phyloP scores from a whole-genome alignment of 371 early-diverging fungal genomes.

The Catenaria anguillulae region DNA sequence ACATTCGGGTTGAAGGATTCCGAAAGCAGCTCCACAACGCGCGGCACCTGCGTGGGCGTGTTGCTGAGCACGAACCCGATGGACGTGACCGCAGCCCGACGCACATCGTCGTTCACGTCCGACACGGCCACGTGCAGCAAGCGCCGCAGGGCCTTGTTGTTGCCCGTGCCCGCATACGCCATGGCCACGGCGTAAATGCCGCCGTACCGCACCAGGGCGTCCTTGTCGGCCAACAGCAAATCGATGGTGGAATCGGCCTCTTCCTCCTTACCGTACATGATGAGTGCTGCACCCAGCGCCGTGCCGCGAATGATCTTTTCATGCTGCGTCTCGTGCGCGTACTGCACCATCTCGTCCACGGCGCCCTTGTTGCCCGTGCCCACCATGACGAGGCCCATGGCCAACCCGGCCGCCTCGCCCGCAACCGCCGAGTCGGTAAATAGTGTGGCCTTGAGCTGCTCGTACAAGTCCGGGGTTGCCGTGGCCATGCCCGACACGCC shows the following conservation, averaged over 20 bases:
- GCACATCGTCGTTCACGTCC: conserved; percentile 97
- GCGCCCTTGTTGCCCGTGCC: conserved; percentile 72
- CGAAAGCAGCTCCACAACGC: conserved; percentile 89
- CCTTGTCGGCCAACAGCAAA: conserved; percentile 72
- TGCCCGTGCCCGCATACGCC: conserved; percentile 95
- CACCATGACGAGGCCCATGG: conserved; percentile 94
- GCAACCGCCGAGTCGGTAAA: conserved; percentile 90
- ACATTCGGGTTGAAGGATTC: conserved; percentile 98
- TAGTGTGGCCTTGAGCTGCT: conserved; percentile 68
- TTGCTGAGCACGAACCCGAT: conserved; percentile 91
- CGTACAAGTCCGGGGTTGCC: conserved; percentile 57
- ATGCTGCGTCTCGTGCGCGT: conserved; percentile 93
- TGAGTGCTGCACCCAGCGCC: conserved; percentile 80
- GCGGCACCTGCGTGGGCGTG: conserved; percentile 82
- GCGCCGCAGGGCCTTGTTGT: conserved; percentile 83
- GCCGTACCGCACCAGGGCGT: conserved; percentile 85
- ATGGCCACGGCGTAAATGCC: conserved; percentile 92
- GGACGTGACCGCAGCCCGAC: conserved; percentile 92
- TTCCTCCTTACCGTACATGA: conserved; percentile 91
- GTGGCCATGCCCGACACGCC: conserved; percentile 95
- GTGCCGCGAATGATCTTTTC: conserved; percentile 95
- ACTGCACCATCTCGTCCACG: conserved; percentile 85
- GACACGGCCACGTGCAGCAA: conserved; percentile 93
- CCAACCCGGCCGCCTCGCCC: conserved; percentile 94
- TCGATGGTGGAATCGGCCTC: conserved; percentile 78